Evolutionary conservation across 2,329 filamentous ascomycete genomes (phyloP).

Genomic region (Gyromitra esculenta): DNA sequence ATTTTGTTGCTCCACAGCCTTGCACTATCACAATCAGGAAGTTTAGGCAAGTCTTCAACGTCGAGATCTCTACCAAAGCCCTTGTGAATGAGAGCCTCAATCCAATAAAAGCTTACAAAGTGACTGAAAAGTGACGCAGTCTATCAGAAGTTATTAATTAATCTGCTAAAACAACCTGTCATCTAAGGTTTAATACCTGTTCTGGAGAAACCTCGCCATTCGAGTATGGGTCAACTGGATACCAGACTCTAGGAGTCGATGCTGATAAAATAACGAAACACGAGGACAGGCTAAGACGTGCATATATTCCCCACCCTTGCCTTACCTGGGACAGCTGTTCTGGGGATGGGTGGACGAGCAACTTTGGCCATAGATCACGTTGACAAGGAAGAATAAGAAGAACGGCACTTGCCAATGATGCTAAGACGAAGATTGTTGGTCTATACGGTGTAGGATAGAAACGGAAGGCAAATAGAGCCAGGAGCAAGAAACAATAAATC

Average conservation of each 20-base stretch:
- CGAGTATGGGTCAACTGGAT: constrained; percentile 50
- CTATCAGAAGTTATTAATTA: constrained; percentile 11
- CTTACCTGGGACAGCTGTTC: constrained; percentile 33
- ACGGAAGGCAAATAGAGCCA: constrained; percentile 40
- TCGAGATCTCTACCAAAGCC: constrained; percentile 47
- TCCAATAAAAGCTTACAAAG: constrained; percentile 44
- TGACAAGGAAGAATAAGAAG: constrained; percentile 29
- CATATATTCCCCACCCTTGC: constrained; percentile 34
- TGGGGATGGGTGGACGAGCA: constrained; percentile 39
- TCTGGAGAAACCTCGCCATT: constrained; percentile 31
- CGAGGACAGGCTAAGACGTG: constrained; percentile 33
- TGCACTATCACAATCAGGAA: constrained; percentile 49
- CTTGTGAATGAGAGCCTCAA: constrained; percentile 40
- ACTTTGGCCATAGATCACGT: constrained; percentile 49
- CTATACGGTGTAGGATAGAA: constrained; percentile 50
- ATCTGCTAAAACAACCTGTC: background rate
- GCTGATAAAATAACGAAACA: constrained; percentile 23
- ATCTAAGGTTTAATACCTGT: constrained; percentile 29
- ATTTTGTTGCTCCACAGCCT: constrained; percentile 48
- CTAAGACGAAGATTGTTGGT: constrained; percentile 30
- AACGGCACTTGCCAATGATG: constrained; percentile 30
- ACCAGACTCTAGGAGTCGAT: constrained; percentile 49
- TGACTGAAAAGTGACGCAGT: constrained; percentile 47
- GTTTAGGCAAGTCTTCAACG: constrained; percentile 36
- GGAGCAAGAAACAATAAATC: constrained; percentile 36